Base-by-base conservation (phyloP, 805 yeast genomes). In the Yarrowia sp. region DNA sequence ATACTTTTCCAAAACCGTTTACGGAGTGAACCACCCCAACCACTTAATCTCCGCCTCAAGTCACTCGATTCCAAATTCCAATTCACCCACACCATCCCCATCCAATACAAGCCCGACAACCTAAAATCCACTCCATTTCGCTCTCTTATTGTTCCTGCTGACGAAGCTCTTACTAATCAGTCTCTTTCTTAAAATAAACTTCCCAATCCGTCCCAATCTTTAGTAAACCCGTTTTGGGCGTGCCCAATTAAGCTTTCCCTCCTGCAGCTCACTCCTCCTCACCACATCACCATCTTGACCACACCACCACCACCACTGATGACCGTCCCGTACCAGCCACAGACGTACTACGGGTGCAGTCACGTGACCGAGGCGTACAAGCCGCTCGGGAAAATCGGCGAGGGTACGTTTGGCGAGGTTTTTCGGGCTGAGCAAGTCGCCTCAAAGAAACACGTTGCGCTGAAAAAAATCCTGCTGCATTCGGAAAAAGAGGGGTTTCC, bases 391-490 rank as follows among this genome's bases (percentile, higher is more conserved):
- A 79, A 79, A 74, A 81, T 90, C 14, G 96, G 96, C 0, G 90
- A 89, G 73, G 96, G 96, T n/a, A 89, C 96, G 0, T 90, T 90
- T 78, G 96, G 96, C 36, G 91, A 92, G 66, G 99, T 94, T 3
- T 88, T 88, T 74, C 90, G 89, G 74, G 98, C 97, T 5, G 79
- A 75, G 11, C 83, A 81, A 71, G 81, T 79, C 43, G 77, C 83
- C n/a, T 79, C 88, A 1, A 82, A 84, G 4, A 81, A 84, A 53
- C 74, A 87, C 15, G 98, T 94, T 19, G 99, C 99, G 0, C 82
- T 96, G 73, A 95, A 95, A 78, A 90, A 89, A 75, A 85, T 95
- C 59, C 80, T 92, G n/a, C 84, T 90, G 71, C 92, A 88, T 75
- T 86, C 88, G 65, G 89, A 87, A 52, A 88, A 87, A 72, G 93